Conservation (phyloP, 2,329 filamentous ascomycete species). For the Colletotrichum tropicicola region DNA sequence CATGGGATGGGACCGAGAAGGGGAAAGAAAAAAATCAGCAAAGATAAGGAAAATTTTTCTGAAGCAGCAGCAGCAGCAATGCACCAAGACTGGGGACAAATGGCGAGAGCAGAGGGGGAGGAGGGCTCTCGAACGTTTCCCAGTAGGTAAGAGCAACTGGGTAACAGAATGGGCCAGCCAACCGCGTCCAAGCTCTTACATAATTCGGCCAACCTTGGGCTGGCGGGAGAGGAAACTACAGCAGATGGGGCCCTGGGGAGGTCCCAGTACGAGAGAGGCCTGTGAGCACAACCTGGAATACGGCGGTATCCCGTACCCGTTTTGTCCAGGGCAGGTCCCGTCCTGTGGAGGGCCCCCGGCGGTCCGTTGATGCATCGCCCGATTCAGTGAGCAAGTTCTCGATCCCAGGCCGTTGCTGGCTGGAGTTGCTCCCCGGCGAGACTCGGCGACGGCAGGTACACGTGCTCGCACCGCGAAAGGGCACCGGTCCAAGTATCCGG, state of each 20-base stretch:
- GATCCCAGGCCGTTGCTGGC: slow-evolving; percentile 10
- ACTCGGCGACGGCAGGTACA: slow-evolving; percentile 3
- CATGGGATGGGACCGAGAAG: background rate
- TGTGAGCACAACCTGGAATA: no score
- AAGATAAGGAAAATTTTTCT: slow-evolving; percentile 33
- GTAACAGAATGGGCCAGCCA: slow-evolving; percentile 19
- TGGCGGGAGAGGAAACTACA: background rate
- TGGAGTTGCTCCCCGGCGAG: background rate
- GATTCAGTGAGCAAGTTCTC: slow-evolving; percentile 19
- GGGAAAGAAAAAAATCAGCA: slow-evolving; percentile 2
- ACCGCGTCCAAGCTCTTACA: slow-evolving; percentile 30
- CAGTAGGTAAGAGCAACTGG: slow-evolving; percentile 26
- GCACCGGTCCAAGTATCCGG: slow-evolving; percentile 11
- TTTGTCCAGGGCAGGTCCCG: no score
- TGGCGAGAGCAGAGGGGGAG: slow-evolving; percentile 6
- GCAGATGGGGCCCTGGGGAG: slow-evolving; percentile 4
- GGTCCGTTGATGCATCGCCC: slow-evolving; percentile 1
- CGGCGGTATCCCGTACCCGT: no score
- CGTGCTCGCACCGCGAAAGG: slow-evolving; percentile 13
- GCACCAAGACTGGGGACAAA: slow-evolving; percentile 22
- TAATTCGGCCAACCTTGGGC: slow-evolving; percentile 26
- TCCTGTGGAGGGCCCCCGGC: background rate
- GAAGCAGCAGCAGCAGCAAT: slow-evolving; percentile 7
- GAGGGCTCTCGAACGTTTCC: background rate
- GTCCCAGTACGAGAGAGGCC: slow-evolving; percentile 9